Evolutionary conservation across 1,284 basidiomycete genomes (phyloP).

Genomic region (Ganoderma boninense): DNA sequence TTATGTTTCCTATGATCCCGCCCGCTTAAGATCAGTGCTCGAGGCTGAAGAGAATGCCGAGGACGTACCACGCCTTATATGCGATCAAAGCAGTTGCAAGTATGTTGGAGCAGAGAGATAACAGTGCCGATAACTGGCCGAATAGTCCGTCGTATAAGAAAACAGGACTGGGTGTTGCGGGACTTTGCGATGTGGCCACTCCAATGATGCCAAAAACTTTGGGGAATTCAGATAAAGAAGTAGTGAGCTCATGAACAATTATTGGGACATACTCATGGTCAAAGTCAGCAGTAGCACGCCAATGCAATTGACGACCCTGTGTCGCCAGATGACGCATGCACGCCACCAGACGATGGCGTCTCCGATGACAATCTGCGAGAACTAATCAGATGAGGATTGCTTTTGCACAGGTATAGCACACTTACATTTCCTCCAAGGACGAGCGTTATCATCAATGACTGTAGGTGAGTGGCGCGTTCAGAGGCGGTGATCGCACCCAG

Average conservation of each 20-base stretch:
- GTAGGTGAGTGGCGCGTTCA: background rate
- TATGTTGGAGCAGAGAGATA: background rate
- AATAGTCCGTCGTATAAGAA: background rate
- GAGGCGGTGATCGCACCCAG: background rate
- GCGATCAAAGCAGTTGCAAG: conserved; percentile 4
- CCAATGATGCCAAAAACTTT: conserved; percentile 2
- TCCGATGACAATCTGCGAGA: background rate
- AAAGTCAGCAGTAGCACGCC: background rate
- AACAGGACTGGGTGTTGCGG: background rate
- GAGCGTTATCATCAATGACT: conserved; percentile 6
- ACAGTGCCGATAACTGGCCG: background rate
- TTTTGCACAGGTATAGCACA: background rate
- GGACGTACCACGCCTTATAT: conserved; percentile 1
- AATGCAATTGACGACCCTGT: background rate
- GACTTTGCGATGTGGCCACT: background rate
- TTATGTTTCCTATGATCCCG: background rate
- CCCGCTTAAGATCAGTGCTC: background rate
- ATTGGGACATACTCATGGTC: background rate
- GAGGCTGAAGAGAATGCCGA: no score
- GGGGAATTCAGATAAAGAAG: background rate
- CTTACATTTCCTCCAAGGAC: background rate
- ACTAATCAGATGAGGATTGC: no score
- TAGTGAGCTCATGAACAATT: background rate
- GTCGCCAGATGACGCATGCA: conserved; percentile 3
- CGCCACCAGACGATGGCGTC: conserved; percentile 13